These are phyloP conservation scores for Cladosporium halotolerans DNA, from an alignment of 2,329 filamentous ascomycete genomes.

Conservation along the genomic window DNA sequence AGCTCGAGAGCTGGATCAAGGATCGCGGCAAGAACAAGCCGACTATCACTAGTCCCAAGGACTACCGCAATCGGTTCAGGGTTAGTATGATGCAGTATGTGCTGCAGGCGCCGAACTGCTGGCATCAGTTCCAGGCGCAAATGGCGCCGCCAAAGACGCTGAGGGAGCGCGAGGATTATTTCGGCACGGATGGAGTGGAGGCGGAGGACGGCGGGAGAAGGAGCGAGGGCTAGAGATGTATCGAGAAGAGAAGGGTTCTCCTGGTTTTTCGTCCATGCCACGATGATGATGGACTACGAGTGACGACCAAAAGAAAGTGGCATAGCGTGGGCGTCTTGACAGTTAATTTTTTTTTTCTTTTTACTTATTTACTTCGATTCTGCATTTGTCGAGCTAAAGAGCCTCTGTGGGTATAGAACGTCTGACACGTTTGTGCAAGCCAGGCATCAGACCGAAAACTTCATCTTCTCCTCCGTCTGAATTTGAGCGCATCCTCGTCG, in stretches of 20 bases:
- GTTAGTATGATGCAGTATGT: slow-evolving; percentile 94
- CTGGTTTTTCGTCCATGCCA: background rate
- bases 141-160: slow-evolving; percentile 28
- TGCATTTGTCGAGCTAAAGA: too few relatives aligned
- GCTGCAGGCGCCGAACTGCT: slow-evolving; percentile 67
- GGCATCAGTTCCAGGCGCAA: slow-evolving; percentile 58
- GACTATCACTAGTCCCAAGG: slow-evolving; percentile 93
- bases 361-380: background rate
- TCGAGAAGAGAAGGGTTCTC: background rate
- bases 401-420: background rate
- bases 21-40: slow-evolving; percentile 83
- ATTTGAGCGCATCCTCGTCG: slow-evolving; percentile 52
- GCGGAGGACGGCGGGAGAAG: slow-evolving; percentile 1
- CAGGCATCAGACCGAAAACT: background rate
- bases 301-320: slow-evolving; percentile 3
- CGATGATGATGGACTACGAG: background rate
- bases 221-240: background rate
- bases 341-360: background rate
- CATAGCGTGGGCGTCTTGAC: slow-evolving; percentile 4
- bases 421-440: background rate
- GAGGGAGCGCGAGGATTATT: slow-evolving; percentile 18
- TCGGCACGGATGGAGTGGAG: slow-evolving; percentile 4
- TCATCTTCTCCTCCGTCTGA: slow-evolving; percentile 39
- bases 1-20: slow-evolving; percentile 99
- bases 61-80: slow-evolving; percentile 92